A percentile compares a stretch with the other conserved stretches of the same genome.
Evolutionary conservation across 2,329 filamentous ascomycete genomes (phyloP).

Genomic region (Diaporthe vexans): DNA sequence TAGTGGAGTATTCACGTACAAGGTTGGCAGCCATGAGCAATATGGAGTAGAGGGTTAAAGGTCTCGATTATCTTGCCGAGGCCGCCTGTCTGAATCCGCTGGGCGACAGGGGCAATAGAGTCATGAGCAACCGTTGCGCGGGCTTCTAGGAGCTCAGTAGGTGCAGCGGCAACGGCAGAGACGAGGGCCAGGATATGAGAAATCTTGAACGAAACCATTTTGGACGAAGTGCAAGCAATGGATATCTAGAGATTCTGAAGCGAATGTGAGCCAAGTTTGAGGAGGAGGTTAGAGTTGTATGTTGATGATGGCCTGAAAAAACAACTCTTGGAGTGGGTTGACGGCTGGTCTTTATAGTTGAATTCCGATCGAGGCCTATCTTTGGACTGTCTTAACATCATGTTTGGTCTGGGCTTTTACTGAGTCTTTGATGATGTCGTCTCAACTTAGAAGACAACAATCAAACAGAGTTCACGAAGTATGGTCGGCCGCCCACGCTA

Average conservation of each 20-base stretch:
- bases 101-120: conserved; percentile 7
- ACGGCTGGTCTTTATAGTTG: conserved; percentile 12
- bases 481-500: background rate
- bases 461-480: conserved; percentile 4
- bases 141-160: conserved; percentile 21
- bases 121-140: conserved; percentile 21
- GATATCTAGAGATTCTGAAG: background rate
- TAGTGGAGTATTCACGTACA: conserved; percentile 34
- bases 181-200: conserved; percentile 21
- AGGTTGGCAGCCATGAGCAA: conserved; percentile 46
- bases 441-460: conserved; percentile 18
- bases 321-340: background rate
- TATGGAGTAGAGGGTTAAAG: conserved; percentile 45
- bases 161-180: conserved; percentile 6
- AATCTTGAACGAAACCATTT: conserved; percentile 21
- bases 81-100: conserved; percentile 43
- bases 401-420: background rate
- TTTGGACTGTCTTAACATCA: background rate
- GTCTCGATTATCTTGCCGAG: conserved; percentile 42
- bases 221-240: background rate
- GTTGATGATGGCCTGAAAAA: background rate
- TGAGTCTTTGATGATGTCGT: background rate
- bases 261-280: background rate
- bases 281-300: background rate
- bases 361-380: background rate